Conservation (phyloP, 73 alveolate species). For the Paramecium sexaurelia region DNA sequence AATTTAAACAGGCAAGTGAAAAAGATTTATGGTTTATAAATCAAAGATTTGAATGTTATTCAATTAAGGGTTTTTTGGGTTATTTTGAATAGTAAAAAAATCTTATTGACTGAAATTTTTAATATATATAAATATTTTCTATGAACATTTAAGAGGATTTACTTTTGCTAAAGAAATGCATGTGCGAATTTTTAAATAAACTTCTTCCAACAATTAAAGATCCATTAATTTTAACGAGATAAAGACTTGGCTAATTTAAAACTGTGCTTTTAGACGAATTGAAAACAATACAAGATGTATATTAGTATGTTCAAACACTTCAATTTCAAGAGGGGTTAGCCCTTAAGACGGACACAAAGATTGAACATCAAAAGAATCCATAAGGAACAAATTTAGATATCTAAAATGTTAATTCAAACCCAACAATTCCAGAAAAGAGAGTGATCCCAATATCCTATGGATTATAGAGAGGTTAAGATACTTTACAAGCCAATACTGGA, state of each 20-base stretch:
- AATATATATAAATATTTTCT: neutral
- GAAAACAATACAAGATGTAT: neutral
- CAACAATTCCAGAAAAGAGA: neutral
- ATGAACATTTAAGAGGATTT: slow-evolving; percentile 19
- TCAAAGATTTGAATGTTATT: slow-evolving; percentile 14
- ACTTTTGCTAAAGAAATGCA: neutral
- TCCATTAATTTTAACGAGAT: slow-evolving; percentile 22
- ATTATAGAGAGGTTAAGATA: neutral
- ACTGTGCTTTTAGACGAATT: slow-evolving; percentile 31
- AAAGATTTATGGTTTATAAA: slow-evolving; percentile 47
- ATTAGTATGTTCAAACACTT: neutral
- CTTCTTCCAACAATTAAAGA: slow-evolving; percentile 28
- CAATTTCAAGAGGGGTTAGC: neutral
- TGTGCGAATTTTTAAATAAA: slow-evolving; percentile 37
- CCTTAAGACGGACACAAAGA: neutral
- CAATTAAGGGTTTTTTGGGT: neutral
- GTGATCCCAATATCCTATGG: neutral
- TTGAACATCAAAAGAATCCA: neutral
- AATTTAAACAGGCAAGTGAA: slow-evolving; percentile 4
- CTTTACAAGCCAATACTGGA: neutral
- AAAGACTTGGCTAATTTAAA: neutral
- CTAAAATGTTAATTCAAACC: neutral
- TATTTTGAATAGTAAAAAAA: neutral
- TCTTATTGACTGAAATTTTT: neutral
- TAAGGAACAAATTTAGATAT: neutral